Evolutionary conservation across 208 protist genomes (phyloP).

Genomic region (Porcisia hertigi): DNA sequence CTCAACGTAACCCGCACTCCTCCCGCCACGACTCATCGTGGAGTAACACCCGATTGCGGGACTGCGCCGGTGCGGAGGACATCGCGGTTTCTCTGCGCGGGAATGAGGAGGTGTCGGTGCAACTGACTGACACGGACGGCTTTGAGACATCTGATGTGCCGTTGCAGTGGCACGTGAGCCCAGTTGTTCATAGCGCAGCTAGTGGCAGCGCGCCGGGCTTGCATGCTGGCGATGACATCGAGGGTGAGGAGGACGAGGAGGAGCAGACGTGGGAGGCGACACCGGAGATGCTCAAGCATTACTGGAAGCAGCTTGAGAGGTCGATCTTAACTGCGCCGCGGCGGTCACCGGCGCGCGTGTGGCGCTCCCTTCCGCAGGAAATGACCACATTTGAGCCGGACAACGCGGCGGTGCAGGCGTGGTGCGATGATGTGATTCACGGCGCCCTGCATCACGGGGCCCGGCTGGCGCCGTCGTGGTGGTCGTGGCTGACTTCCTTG

Average conservation of each 20-base stretch:
- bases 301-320: slow-evolving; percentile 40
- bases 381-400: slow-evolving; percentile 20
- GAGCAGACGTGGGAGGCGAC: slow-evolving; percentile 29
- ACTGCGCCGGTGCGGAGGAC: neutral
- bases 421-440: slow-evolving; percentile 20
- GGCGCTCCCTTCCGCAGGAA: slow-evolving; percentile 8
- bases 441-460: slow-evolving; percentile 15
- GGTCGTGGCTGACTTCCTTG: slow-evolving; percentile 2
- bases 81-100: too few species aligned
- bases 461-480: slow-evolving; percentile 17
- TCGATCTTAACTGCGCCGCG: slow-evolving; percentile 33
- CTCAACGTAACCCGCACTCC: neutral
- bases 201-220: neutral
- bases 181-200: too few species aligned
- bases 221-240: slow-evolving; percentile 10
- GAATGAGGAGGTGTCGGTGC: too few species aligned
- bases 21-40: neutral
- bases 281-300: slow-evolving; percentile 37
- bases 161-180: too few species aligned
- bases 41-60: neutral
- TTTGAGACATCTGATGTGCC: too few species aligned
- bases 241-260: slow-evolving; percentile 21
- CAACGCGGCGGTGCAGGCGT: slow-evolving; percentile 16
- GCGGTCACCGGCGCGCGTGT: slow-evolving; percentile 12
- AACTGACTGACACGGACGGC: too few species aligned